Evolutionary conservation across 305 asterid genomes (phyloP).

Genomic region (Rubia peregrina): DNA sequence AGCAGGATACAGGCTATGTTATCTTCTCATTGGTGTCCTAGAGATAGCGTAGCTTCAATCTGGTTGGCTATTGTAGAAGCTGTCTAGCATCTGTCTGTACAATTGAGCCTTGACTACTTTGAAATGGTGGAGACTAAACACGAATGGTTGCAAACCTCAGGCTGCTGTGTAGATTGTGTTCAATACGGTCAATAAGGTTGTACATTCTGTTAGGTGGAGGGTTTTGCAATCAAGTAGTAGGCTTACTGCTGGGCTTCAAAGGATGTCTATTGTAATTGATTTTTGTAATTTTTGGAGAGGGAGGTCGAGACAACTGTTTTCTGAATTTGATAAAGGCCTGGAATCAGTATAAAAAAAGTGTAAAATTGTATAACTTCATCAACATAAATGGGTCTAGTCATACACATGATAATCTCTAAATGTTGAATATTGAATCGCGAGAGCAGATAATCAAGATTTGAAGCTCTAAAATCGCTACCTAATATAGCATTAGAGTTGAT

Average conservation of each 20-base stretch:
- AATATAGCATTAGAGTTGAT: too few relatives aligned
- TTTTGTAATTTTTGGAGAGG: not conserved
- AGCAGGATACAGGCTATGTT: not conserved
- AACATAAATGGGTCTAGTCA: too few relatives aligned
- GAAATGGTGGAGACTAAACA: not conserved
- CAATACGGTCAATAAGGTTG: not conserved
- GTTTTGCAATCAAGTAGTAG: not conserved
- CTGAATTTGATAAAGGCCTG: not conserved
- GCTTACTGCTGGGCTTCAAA: not conserved
- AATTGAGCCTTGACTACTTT: slow-evolving; percentile 1
- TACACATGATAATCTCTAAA: too few relatives aligned
- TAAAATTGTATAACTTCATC: too few relatives aligned
- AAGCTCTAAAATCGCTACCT: too few relatives aligned
- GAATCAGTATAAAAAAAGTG: not conserved
- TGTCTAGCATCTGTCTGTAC: not conserved
- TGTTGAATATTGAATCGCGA: too few relatives aligned
- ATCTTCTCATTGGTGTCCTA: not conserved
- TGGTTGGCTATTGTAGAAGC: not conserved
- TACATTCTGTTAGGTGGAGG: not conserved
- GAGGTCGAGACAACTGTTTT: not conserved
- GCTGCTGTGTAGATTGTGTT: not conserved
- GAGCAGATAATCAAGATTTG: too few relatives aligned
- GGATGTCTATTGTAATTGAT: not conserved
- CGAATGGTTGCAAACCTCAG: not conserved
- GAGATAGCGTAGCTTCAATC: not conserved